Evolutionary conservation across 2,329 filamentous ascomycete genomes (phyloP).

Genomic region (Grosmannia penicillata): DNA sequence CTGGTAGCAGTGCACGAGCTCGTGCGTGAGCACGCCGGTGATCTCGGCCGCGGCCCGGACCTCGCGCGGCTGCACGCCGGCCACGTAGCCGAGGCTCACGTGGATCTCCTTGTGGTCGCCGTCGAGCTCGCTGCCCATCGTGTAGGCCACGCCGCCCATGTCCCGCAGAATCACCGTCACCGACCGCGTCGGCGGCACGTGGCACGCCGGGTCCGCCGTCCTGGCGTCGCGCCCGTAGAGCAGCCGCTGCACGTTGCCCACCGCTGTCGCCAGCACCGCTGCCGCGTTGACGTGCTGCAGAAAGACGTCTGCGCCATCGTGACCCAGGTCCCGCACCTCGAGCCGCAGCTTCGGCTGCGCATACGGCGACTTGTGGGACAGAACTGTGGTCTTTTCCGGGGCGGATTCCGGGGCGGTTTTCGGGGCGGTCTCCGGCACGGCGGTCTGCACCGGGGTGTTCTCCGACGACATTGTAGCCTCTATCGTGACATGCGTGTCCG

Average conservation of each 20-base stretch:
- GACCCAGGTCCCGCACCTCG: slow-evolving; percentile 40
- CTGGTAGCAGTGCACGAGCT: slow-evolving; percentile 92
- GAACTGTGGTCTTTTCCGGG: background rate
- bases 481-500: background rate
- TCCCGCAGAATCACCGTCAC: slow-evolving; percentile 69
- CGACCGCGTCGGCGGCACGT: slow-evolving; percentile 55
- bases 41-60: slow-evolving; percentile 46
- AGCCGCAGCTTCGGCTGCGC: slow-evolving; percentile 41
- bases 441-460: background rate
- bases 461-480: background rate
- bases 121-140: slow-evolving; percentile 65
- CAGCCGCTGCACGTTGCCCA: slow-evolving; percentile 52
- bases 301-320: slow-evolving; percentile 51
- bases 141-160: slow-evolving; percentile 82
- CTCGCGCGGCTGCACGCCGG: slow-evolving; percentile 22
- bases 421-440: too few species aligned
- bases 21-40: slow-evolving; percentile 72
- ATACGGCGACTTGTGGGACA: slow-evolving; percentile 16
- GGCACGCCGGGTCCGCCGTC: slow-evolving; percentile 24
- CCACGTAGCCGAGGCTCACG: slow-evolving; percentile 65
- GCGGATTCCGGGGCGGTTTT: too few species aligned
- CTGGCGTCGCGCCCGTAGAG: slow-evolving; percentile 47
- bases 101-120: slow-evolving; percentile 87
- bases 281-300: slow-evolving; percentile 49
- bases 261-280: slow-evolving; percentile 44